Evolutionary conservation across 2,329 filamentous ascomycete genomes (phyloP), one percentile per base, ranked within the genome.

Genomic region (Fusarium sp.): DNA sequence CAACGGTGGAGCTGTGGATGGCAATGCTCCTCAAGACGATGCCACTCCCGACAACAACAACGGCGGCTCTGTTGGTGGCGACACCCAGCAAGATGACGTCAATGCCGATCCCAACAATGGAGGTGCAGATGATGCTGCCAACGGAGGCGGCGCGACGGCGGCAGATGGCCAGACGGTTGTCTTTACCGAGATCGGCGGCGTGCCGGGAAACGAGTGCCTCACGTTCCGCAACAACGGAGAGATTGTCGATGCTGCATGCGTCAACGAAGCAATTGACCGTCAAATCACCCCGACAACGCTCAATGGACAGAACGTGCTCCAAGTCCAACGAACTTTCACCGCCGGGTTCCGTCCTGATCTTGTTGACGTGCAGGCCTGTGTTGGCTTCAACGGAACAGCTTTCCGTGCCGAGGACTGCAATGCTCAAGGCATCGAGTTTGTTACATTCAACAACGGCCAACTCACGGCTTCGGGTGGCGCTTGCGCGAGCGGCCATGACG

Each of bases 201-300:
- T 70, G 1, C 66, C 66, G 2, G 66, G 66, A 28, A 70, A 70
- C 40, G 66, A 68, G 41, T 70, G 66, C 23, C 48, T 70, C 2
- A 70, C 66, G 5, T 68, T 70, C 53, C 60, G 66, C 28, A 70
- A 70, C 53, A 70, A 70, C 37, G 64, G 66, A 7, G 66, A 70
- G 16, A 70, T 70, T 11, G 66, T 70, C 31, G 64, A 70, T n/a
- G 66, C 66, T 1, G 66, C 66, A 6, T 70, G 66, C 16, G 66
- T 68, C 34, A 65, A 67, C 43, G 53, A 57, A 10, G 64, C 66
- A 16, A 40, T 44, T 36, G 66, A 70, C 48, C 60, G 66, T 16
- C 64, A 68, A 31, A 28, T 70, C 23, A 70, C 66, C 4, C 64
- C 66, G 5, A 43, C 55, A 27, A 54, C 58, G 1, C 31, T 65